These are phyloP conservation scores for Protomyces macrosporus DNA, from an alignment of 1,139 yeast species.

Conservation along the genomic window DNA sequence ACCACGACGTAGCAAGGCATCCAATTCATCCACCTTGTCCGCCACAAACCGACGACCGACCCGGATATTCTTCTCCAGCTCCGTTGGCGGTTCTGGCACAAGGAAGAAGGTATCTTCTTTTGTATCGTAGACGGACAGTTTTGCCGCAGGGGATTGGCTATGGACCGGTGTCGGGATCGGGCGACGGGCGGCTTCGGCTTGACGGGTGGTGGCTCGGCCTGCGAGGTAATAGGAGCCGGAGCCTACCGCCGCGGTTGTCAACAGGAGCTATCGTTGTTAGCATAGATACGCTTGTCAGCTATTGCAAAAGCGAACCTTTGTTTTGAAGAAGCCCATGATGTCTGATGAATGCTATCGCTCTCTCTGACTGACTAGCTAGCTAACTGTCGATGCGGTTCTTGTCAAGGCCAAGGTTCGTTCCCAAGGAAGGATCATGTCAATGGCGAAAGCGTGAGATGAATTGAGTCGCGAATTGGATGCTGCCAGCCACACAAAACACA, in stretches of 20 bases:
- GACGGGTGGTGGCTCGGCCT: background rate
- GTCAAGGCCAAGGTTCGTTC: too few species aligned
- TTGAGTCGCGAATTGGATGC: too few species aligned
- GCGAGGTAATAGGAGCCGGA: background rate
- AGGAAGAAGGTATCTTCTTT: constrained; percentile 14
- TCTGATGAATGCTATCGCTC: background rate
- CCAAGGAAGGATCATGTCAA: too few species aligned
- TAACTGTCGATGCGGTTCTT: too few species aligned
- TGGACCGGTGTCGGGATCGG: background rate
- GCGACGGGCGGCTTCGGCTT: background rate
- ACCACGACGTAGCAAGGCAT: constrained; percentile 6
- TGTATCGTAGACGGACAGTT: constrained; percentile 10
- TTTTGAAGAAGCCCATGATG: background rate
- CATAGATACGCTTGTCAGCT: background rate
- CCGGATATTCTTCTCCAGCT: constrained; percentile 5
- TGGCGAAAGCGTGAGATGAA: too few species aligned
- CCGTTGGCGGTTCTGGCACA: constrained; percentile 13
- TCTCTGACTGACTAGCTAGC: too few species aligned
- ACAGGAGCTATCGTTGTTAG: background rate
- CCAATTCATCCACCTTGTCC: constrained; percentile 2
- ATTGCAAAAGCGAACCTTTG: background rate
- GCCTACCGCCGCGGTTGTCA: background rate
- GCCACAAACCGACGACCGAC: constrained; percentile 2
- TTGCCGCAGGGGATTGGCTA: background rate
- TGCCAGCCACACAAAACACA: too few species aligned